Percentiles rank a stretch among this genome's conserved stretches.
Conservation (phyloP, 106 monocot genomes). For the Triglochin maritima region DNA sequence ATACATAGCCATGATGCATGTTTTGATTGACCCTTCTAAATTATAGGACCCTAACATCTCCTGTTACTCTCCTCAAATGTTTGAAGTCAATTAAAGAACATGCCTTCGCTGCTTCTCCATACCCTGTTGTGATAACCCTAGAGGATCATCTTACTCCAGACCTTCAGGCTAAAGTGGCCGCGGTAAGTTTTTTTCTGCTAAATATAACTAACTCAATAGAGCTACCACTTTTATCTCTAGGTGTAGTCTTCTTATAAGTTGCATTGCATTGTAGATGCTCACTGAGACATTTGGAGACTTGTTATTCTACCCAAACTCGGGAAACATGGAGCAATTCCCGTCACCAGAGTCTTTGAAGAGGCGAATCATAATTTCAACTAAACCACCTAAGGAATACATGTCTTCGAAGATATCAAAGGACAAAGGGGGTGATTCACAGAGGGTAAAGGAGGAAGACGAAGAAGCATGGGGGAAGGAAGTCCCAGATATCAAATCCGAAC, state of each 20-base stretch:
- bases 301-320: conserved; percentile 59
- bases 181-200: conserved; percentile 21
- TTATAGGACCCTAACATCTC: conserved; percentile 62
- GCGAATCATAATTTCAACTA: conserved; percentile 66
- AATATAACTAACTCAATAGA: no score
- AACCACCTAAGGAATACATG: conserved; percentile 86
- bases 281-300: conserved; percentile 60
- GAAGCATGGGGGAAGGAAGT: conserved; percentile 68
- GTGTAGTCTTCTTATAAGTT: conserved; percentile 1
- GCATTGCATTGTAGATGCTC: conserved; percentile 39
- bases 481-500: conserved; percentile 48
- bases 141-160: conserved; percentile 77
- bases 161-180: conserved; percentile 78
- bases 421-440: conserved; percentile 24
- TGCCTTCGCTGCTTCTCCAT: conserved; percentile 64
- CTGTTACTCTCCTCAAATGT: conserved; percentile 65
- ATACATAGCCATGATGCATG: no score
- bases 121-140: conserved; percentile 73
- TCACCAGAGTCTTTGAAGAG: conserved; percentile 69
- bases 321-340: conserved; percentile 44
- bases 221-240: background rate
- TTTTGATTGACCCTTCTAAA: no score
- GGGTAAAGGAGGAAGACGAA: conserved; percentile 30
- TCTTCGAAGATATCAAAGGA: conserved; percentile 43
- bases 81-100: conserved; percentile 57